Evolutionary conservation across 1,139 yeast genomes (phyloP).

Genomic region (Debaryomyces robertsiae): DNA sequence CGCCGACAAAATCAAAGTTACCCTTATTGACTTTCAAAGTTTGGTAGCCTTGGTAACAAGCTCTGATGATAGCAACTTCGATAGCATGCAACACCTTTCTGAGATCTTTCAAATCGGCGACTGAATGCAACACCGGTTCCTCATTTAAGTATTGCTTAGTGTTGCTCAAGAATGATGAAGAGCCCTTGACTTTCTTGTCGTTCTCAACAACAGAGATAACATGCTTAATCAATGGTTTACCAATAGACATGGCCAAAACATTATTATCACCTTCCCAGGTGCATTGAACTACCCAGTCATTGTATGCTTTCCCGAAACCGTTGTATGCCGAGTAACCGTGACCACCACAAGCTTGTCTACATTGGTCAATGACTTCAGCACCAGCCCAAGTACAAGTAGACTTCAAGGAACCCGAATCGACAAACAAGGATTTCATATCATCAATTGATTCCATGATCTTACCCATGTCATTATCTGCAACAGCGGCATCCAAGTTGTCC

Average conservation of each 20-base stretch:
- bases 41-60: conserved; percentile 49
- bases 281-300: conserved; percentile 55
- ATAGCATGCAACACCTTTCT: conserved; percentile 32
- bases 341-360: conserved; percentile 57
- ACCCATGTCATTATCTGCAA: conserved; percentile 35
- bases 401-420: conserved; percentile 52
- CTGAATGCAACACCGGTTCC: conserved; percentile 34
- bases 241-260: conserved; percentile 48
- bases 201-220: conserved; percentile 32
- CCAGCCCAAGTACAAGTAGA: conserved; percentile 53
- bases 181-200: conserved; percentile 39
- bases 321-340: conserved; percentile 52
- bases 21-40: conserved; percentile 44
- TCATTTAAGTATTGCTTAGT: conserved; percentile 33
- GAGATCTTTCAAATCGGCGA: conserved; percentile 37
- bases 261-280: conserved; percentile 59
- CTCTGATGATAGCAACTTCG: conserved; percentile 50
- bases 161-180: conserved; percentile 40
- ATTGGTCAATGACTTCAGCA: conserved; percentile 47
- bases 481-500: conserved; percentile 38
- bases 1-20: conserved; percentile 59
- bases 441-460: conserved; percentile 42
- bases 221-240: conserved; percentile 48
- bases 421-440: conserved; percentile 45
- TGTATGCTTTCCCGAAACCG: conserved; percentile 51